Percentiles rank a stretch among this genome's conserved stretches.
Conservation (phyloP, 805 yeast species). For the Teunomyces cretensis region DNA sequence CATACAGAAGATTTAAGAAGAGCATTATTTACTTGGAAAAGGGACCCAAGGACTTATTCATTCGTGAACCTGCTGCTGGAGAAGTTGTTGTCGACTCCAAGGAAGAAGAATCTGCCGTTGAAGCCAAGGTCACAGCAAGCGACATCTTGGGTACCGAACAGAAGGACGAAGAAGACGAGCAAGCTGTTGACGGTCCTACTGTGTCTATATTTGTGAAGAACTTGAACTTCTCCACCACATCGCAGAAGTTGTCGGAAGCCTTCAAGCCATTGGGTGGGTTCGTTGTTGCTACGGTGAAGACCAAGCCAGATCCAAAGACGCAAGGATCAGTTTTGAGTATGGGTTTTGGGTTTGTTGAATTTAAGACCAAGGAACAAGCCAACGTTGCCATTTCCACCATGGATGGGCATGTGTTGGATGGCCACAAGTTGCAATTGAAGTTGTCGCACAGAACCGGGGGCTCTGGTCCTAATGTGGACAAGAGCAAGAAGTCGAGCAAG, state of each 20-base stretch:
- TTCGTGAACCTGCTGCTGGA: constrained; percentile 48
- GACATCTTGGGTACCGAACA: constrained; percentile 41
- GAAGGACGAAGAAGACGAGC: constrained; percentile 36
- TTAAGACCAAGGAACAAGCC: constrained; percentile 76
- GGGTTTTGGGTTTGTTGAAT: constrained; percentile 98
- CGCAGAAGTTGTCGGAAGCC: constrained; percentile 51
- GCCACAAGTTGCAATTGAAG: constrained; percentile 87
- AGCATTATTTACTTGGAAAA: constrained; percentile 88
- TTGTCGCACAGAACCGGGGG: constrained; percentile 74
- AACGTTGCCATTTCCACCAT: constrained; percentile 66
- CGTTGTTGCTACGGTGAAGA: constrained; percentile 76
- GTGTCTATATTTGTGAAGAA: constrained; percentile 90
- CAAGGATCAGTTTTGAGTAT: constrained; percentile 71
- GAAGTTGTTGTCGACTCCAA: constrained; percentile 20
- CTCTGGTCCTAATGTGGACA: constrained; percentile 18
- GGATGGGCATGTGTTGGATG: constrained; percentile 80
- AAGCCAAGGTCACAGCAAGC: constrained; percentile 43
- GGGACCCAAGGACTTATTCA: constrained; percentile 84
- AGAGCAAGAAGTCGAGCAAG: constrained; percentile 57
- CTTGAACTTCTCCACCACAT: constrained; percentile 79
- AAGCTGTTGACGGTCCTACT: constrained; percentile 63
- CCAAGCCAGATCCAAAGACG: constrained; percentile 82
- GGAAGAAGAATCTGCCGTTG: constrained; percentile 38
- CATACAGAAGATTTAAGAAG: constrained; percentile 85
- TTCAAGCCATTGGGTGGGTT: constrained; percentile 80